Percentiles rank a stretch among this genome's conserved stretches.
Evolutionary conservation across 805 yeast species (phyloP).

Genomic region (Saccharomycopsis capsularis): DNA sequence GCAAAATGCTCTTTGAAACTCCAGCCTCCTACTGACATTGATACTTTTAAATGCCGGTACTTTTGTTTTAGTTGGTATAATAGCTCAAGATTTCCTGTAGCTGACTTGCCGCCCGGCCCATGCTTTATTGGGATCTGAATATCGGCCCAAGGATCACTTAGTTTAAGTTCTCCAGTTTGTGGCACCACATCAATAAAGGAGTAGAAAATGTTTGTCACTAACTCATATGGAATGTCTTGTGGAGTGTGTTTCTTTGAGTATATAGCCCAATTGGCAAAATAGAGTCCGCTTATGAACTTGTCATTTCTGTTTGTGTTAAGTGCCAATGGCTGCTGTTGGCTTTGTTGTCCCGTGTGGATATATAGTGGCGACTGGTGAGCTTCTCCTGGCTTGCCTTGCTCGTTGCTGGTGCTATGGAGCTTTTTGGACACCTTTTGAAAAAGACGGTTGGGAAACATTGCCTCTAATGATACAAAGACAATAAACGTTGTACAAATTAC

Average conservation of each 20-base stretch:
- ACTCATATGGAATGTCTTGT: constrained; percentile 48
- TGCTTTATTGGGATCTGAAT: constrained; percentile 29
- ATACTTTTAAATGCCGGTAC: constrained; percentile 41
- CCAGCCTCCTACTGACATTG: constrained; percentile 86
- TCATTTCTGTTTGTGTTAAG: neutral
- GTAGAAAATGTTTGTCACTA: constrained; percentile 64
- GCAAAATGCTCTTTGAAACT: constrained; percentile 45
- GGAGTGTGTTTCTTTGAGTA: constrained; percentile 56
- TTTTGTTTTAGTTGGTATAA: constrained; percentile 39
- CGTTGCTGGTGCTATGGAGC: too few relatives aligned
- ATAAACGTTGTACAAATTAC: too few relatives aligned
- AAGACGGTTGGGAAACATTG: too few relatives aligned
- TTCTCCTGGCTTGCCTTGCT: too few relatives aligned
- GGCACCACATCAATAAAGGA: constrained; percentile 63
- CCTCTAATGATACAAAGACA: too few relatives aligned
- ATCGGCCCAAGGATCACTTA: constrained; percentile 67
- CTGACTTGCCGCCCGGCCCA: constrained; percentile 9
- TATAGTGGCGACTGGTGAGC: too few relatives aligned
- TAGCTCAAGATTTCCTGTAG: constrained; percentile 46
- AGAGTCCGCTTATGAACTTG: constrained; percentile 32
- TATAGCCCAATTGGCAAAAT: constrained; percentile 60
- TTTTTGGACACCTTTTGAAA: too few relatives aligned
- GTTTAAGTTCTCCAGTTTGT: constrained; percentile 43
- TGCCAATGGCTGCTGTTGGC: too few relatives aligned
- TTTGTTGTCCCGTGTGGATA: too few relatives aligned